Conservation (phyloP, 1,284 basidiomycete species). For the Ganoderma sinense region DNA sequence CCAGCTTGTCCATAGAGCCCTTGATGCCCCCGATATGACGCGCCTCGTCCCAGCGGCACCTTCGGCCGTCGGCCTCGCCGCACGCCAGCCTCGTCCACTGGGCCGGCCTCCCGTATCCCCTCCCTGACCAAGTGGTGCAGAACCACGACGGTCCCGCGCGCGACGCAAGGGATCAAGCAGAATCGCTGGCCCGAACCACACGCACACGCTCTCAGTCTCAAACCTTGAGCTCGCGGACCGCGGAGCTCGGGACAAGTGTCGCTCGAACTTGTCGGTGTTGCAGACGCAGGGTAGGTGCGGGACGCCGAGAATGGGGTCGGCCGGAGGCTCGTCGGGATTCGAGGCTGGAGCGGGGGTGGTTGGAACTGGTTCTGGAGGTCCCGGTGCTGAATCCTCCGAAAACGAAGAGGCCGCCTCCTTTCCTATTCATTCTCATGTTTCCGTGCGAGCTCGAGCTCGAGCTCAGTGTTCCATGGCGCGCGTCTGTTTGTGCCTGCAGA, state of each 20-base stretch:
- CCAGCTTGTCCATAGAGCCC: background rate
- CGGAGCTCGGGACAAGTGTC: background rate
- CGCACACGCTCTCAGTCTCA: background rate
- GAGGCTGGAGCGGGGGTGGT: background rate
- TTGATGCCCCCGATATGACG: background rate
- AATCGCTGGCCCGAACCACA: background rate
- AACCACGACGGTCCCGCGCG: background rate
- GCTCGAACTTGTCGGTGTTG: too few species aligned
- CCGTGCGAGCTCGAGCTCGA: background rate
- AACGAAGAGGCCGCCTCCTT: background rate
- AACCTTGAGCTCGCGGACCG: background rate
- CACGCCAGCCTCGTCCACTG: too few species aligned
- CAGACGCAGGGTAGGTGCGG: background rate
- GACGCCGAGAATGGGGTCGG: background rate
- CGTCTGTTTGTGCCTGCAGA: background rate
- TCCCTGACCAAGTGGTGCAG: background rate
- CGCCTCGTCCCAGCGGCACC: too few species aligned
- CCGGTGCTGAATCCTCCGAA: background rate
- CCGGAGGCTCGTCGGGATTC: background rate
- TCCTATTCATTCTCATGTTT: too few species aligned
- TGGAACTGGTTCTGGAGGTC: background rate
- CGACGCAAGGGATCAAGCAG: background rate
- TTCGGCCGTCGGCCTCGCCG: too few species aligned
- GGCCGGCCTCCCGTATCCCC: background rate
- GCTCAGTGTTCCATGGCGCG: too few species aligned